Conservation (phyloP, 2,329 filamentous ascomycete genomes). For the Aaosphaeria pasadenensis region DNA sequence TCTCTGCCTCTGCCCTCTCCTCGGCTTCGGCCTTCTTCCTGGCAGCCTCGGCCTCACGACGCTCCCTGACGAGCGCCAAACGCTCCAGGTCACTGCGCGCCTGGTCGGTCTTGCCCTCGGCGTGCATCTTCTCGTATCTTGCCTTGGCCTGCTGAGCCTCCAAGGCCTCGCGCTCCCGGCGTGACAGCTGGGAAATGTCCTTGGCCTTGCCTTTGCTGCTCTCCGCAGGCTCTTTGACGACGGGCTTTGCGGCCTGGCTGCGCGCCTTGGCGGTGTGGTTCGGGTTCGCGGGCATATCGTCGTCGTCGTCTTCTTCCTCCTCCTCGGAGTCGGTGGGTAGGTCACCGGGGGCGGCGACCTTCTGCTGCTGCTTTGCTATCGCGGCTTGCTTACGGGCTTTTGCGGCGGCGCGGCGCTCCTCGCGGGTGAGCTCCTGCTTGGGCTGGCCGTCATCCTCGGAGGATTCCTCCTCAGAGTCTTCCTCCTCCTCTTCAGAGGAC, state of each 20-base stretch:
- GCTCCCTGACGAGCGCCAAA: conserved; percentile 76
- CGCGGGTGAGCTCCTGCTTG: conserved; percentile 66
- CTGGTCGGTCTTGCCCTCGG: conserved; percentile 95
- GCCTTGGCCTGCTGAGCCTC: conserved; percentile 88
- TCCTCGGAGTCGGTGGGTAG: conserved; percentile 67
- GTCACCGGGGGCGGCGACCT: conserved; percentile 77
- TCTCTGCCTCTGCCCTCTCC: conserved; percentile 55
- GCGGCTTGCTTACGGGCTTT: conserved; percentile 91
- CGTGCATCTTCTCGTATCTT: conserved; percentile 86
- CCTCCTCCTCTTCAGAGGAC: conserved; percentile 27
- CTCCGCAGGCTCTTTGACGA: conserved; percentile 47
- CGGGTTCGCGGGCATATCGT: conserved; percentile 79
- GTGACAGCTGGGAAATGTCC: conserved; percentile 56
- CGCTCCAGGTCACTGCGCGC: conserved; percentile 85
- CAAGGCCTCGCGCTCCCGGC: conserved; percentile 72
- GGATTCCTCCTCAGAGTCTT: conserved; percentile 47
- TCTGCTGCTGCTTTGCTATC: conserved; percentile 70
- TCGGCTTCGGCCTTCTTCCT: conserved; percentile 68
- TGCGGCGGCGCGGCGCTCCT: conserved; percentile 81
- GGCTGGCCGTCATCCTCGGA: conserved; percentile 40
- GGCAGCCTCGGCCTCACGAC: conserved; percentile 78
- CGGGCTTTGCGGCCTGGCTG: conserved; percentile 65
- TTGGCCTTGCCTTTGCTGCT: conserved; percentile 56
- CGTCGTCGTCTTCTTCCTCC: conserved; percentile 57
- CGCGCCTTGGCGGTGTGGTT: conserved; percentile 71